These are phyloP conservation scores for Eimeria praecox DNA, from an alignment of 169 alveolate genomes.

Conservation along the genomic window DNA sequence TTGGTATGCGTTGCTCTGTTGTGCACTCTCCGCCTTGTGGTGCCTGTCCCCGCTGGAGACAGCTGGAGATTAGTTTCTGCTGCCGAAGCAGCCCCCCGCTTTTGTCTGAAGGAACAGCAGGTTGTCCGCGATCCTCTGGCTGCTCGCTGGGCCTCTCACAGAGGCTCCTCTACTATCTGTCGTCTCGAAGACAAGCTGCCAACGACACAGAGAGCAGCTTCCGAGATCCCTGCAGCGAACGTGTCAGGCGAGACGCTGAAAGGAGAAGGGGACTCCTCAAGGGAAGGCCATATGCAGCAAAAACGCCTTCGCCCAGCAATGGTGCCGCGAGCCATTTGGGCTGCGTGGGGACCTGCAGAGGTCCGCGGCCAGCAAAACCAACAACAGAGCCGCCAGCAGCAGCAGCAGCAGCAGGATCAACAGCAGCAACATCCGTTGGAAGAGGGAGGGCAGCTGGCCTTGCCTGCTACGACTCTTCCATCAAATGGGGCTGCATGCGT, in stretches of 20 bases:
- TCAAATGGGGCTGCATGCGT: constrained; percentile 13
- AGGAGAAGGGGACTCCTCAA: background rate
- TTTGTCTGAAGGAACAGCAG: constrained; percentile 38
- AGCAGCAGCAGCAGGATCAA: background rate
- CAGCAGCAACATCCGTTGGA: background rate
- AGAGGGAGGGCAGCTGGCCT: background rate
- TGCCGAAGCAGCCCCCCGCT: constrained; percentile 58
- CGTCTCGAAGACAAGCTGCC: background rate
- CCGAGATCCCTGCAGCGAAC: background rate
- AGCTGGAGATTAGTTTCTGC: constrained; percentile 62
- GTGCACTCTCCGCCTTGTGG: constrained; percentile 36
- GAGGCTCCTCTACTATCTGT: background rate
- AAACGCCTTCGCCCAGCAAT: constrained; percentile 12
- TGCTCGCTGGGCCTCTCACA: constrained; percentile 52
- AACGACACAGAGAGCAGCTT: background rate
- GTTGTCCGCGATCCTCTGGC: constrained; percentile 45
- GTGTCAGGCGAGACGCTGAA: background rate
- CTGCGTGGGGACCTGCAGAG: constrained; percentile 54
- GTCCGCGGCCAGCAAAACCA: background rate
- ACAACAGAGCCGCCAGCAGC: background rate
- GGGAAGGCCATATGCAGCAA: background rate
- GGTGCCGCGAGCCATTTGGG: constrained; percentile 69
- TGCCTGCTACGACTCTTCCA: background rate
- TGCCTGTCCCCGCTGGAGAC: constrained; percentile 53
- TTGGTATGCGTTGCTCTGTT: constrained; percentile 33